phyloP scores from a whole-genome alignment of 345 rosid species.

The Melaleuca alternifolia region DNA sequence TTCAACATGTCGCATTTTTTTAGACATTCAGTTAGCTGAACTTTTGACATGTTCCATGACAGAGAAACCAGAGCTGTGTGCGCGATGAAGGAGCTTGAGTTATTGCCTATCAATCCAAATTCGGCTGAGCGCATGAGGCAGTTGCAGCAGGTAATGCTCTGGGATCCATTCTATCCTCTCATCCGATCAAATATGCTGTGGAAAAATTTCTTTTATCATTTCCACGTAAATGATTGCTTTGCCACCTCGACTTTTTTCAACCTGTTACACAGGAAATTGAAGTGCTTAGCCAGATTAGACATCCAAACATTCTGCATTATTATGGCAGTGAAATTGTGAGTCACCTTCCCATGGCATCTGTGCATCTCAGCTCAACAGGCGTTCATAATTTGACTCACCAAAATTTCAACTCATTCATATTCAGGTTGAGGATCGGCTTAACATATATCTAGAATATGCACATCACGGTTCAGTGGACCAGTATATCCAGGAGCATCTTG shows the following conservation, averaged over 20 bases:
- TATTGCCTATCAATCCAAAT: neutral
- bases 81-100: constrained; percentile 3
- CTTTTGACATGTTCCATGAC: neutral
- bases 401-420: neutral
- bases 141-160: constrained; percentile 2
- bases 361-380: neutral
- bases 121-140: constrained; percentile 3
- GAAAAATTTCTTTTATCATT: neutral
- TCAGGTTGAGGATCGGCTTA: neutral
- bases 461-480: constrained; percentile 1
- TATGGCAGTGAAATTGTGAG: neutral
- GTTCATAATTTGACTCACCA: neutral
- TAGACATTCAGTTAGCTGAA: neutral
- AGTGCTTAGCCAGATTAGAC: neutral
- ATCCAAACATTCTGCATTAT: neutral
- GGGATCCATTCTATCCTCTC: neutral
- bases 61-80: constrained; percentile 6
- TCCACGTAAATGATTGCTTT: neutral
- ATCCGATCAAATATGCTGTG: neutral
- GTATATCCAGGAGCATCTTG: neutral
- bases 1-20: neutral
- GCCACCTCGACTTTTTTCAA: neutral
- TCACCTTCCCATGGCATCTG: neutral
- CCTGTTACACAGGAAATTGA: neutral
- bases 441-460: neutral